Evolutionary conservation across 2,329 filamentous ascomycete genomes (phyloP), one percentile per base, ranked within the genome.

Genomic region (Ilyonectria mors-panacis): DNA sequence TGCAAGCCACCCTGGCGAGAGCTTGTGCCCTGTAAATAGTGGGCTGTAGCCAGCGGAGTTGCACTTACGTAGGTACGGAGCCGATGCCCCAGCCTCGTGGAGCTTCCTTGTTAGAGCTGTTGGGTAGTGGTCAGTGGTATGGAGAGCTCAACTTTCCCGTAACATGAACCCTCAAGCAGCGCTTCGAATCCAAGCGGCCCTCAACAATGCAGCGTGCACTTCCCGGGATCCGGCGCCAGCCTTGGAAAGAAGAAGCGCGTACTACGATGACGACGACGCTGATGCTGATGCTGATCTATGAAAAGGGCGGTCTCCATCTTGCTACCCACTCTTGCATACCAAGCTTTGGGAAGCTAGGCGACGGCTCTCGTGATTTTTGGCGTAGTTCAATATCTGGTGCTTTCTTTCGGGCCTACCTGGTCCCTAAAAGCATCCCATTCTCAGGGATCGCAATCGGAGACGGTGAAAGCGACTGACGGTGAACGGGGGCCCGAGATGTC

Each of bases 71-170:
- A 65, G 26, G 23, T 45, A 56, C 71, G 71, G 73, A 75, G 73
- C 71, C 71, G 73, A 70, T 75, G 33, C 44, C 53, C 69, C 64
- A 67, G 71, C 63, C 59, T 70, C 70, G 67, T 59, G 70, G 68
- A 69, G 59, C 65, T 65, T 63, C 53, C 70, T 33, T 33, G 63
- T 35, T 62, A 64, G 69, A 65, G 61, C 48, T 54, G 50, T 42
- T 53, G 33, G 50, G 19, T 37, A 53, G 54, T 26, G 59, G 28
- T 37, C 26, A 51, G 28, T 56, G 54, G 61, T 47, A 59, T 30
- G 45, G 45, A 58, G 39, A 47, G 23, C 50, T 65, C 50, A 44
- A 59, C 55, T 44, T 53, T 50, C 39, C 42, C 59, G 37, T 42
- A 59, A 48, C 48, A 55, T 13, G 48, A n/a, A 39, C 26, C 54